Evolutionary conservation across 371 early-diverging fungal species (phyloP).

Genomic region (Chytridiales sp.): DNA sequence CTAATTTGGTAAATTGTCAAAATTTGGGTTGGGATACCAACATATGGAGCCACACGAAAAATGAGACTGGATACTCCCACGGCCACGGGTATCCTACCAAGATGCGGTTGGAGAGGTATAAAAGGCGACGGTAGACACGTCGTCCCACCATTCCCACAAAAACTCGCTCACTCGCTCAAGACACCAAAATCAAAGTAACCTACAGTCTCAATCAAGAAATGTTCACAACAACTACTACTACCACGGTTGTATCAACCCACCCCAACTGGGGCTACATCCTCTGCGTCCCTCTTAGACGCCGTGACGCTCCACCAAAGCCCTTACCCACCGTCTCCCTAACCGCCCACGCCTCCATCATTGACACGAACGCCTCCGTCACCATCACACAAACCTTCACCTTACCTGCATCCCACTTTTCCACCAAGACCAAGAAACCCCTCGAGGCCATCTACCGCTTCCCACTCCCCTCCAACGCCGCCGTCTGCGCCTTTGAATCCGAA

Average conservation of each 20-base stretch:
- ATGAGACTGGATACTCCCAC: no score
- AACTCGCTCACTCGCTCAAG: no score
- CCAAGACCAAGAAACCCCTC: not conserved
- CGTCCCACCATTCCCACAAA: no score
- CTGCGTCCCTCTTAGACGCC: not conserved
- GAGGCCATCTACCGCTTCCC: constrained; percentile 46
- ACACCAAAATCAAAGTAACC: no score
- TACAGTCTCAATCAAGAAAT: no score
- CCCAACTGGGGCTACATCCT: constrained; percentile 1
- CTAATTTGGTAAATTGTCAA: no score
- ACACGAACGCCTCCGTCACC: constrained; percentile 28
- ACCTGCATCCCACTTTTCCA: not conserved
- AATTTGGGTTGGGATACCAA: no score
- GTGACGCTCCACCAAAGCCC: not conserved
- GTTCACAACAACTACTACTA: no score
- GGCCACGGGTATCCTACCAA: no score
- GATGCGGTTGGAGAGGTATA: no score
- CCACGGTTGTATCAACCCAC: not conserved
- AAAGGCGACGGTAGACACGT: no score
- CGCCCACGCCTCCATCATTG: constrained; percentile 17
- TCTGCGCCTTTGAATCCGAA: constrained; percentile 30
- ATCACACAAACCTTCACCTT: constrained; percentile 36
- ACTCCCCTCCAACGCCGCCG: constrained; percentile 28
- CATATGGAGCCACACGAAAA: no score
- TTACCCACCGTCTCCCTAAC: constrained; percentile 12